Evolutionary conservation across 352 stramenopile species (phyloP).

Genomic region (Globisporangium cederbergense): DNA sequence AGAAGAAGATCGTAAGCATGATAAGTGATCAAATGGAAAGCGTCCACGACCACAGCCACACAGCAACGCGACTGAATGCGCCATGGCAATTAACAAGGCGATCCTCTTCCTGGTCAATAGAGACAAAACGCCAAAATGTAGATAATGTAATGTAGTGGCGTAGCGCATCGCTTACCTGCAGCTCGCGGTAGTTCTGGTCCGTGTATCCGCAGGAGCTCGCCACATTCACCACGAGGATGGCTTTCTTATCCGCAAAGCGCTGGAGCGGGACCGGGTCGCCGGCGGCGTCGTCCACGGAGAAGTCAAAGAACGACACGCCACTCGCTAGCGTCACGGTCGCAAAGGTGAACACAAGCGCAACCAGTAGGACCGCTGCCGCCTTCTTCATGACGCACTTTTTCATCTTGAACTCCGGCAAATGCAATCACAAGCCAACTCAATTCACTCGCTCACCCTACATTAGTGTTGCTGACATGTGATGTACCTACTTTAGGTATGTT

Average conservation of each 20-base stretch:
- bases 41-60: background rate
- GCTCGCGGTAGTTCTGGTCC: conserved; percentile 76
- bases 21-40: background rate
- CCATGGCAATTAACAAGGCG: background rate
- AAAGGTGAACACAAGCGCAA: conserved; percentile 8
- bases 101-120: background rate
- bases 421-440: background rate
- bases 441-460: too few species aligned
- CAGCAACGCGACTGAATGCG: background rate
- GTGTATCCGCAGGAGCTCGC: conserved; percentile 79
- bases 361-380: conserved; percentile 14
- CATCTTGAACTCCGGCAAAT: background rate
- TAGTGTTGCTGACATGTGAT: too few species aligned
- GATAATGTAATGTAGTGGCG: background rate
- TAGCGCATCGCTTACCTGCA: conserved; percentile 31
- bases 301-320: conserved; percentile 49
- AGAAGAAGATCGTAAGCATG: background rate
- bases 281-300: conserved; percentile 46
- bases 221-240: conserved; percentile 82
- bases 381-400: conserved; percentile 8
- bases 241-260: conserved; percentile 46
- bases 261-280: conserved; percentile 45
- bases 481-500: too few species aligned
- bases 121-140: background rate
- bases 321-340: background rate